Base-by-base conservation (phyloP, 2,329 filamentous ascomycete genomes). In the Phyllachora maydis region DNA sequence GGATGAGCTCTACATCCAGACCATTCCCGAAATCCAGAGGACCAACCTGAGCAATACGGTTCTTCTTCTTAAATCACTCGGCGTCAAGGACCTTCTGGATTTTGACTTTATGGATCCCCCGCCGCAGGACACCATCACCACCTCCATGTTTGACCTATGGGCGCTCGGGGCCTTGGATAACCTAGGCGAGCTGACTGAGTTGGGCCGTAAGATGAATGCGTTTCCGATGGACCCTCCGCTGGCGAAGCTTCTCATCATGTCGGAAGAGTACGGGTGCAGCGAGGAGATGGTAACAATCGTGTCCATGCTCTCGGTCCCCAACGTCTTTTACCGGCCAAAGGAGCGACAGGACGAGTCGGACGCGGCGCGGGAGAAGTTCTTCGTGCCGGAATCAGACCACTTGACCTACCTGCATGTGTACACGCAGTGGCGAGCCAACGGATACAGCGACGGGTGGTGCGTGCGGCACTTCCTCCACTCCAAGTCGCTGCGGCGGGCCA, bases 41-140 rank as follows among this genome's bases (percentile, higher is more conserved):
- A 98, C 88, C 1, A 98, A 95, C 37, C 65, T 98, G 2, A 74
- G 81, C 38, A 95, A 95, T 37, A 95, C 83, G 0, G 85, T 98
- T 3, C 59, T 98, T 9, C 65, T 98, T 23, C 61, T 98, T 22
- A 98, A 98, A 42, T 92, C 81, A 0, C 63, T 98, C 1, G 88
- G 88, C 0, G 85, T 98, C 11, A 85, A 79, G 40, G 83, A 98
- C 35, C 57, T 98, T 7, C 52, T 98, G 1, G 85, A 98, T 45
- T 98, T 98, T 40, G 82, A 95, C 44, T 98, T 98, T 38, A 95
- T 98, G 85, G 88, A 98, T 35, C 88, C 88, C 2, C 88, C 88
- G 5, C 88, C 88, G 0, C 88, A 98, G 48, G 90, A 98, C 39
- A 93, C 83, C 1, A 95, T 98, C 34, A 85, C 81, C 1, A 98